Evolutionary conservation across 75 land plant species (phyloP), one percentile per base, ranked within the genome.

Genomic region (Larix kaempferi): DNA sequence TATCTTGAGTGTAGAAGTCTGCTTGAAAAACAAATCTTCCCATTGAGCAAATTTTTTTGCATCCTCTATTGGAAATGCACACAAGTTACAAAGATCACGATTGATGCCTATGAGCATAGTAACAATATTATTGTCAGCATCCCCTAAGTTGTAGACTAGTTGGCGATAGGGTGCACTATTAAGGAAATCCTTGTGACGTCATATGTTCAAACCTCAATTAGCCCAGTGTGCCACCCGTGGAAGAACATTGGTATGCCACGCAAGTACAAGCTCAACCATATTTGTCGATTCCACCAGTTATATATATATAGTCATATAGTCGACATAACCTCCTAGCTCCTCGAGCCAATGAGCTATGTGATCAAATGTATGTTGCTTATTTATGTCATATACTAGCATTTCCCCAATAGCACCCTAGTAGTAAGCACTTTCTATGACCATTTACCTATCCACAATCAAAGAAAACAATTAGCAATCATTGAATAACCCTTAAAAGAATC

Each of bases 81-180:
- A 79, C 79, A 87, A 85, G 77, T 91, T 73, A 26, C 73, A 84
- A 52, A 94, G 91, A 79, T 94, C 98, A 75, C 82, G 74, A 79
- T 94, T 94, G 80, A 93, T 94, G 37, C 93, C 98, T 27, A 94
- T 85, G 5, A 89, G 83, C 91, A 89, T 89, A 74, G 86, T 87
- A 44, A 92, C 84, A 62, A 87, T 90, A 76, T 93, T 85, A 79
- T 85, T 86, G 86, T 89, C 93, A 15, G 93, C 93, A 73, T n/a
- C n/a, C n/a, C n/a, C n/a, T n/a, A n/a, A n/a, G n/a, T n/a, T n/a
- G n/a, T n/a, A n/a, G n/a, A n/a, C n/a, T n/a, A n/a, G n/a, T n/a
- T n/a, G n/a, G n/a, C n/a, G n/a, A n/a, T n/a, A n/a, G n/a, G n/a
- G n/a, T n/a, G n/a, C n/a, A n/a, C n/a, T n/a, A n/a, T n/a, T n/a